Base-by-base conservation (phyloP, 2,329 filamentous ascomycete genomes). In the Penicillium decumbens region DNA sequence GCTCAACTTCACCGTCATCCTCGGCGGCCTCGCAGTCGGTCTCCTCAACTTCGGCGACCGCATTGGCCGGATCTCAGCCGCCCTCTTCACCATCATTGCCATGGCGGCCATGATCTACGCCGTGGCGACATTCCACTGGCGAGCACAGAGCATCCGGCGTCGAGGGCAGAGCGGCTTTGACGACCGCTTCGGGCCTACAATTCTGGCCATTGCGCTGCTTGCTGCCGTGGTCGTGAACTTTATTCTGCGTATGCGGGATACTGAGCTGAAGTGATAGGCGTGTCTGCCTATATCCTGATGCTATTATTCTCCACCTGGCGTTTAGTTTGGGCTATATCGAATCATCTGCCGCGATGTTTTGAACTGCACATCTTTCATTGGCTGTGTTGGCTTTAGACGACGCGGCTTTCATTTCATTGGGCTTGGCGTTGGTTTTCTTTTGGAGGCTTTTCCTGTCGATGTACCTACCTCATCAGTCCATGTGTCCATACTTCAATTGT, bases 1-100 rank as follows among this genome's bases (percentile, higher is more conserved):
- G 93, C 88, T 98, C 67, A 98, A 98, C 81, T 97, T 97, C 80
- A 95, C 91, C 71, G 91, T 98, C 67, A 92, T 98, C 73, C 87
- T 98, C 54, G 93, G 93, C 66, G 93, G 93, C 57, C 84, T 98
- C 43, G 92, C 93, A 60, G 89, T 98, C 62, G 93, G 93, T 62
- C 90, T 98, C 69, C 84, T 98, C 65, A 98, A 98, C 79, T 98
- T 98, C 65, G 93, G 93, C 68, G 93, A 98, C 74, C 85, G 84
- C 57, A 84, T 95, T 48, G 92, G 92, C 63, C 93, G 93, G 70
- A 95, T 97, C 72, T 92, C 87, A 54, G 90, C 93, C 48, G 91
- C 89, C 45, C 79, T 96, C 45, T 98, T 98, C 77, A 97, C 93
- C 0, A 77, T 90, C 60, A 92, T 98, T 47, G 89, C 92, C 56